These are phyloP conservation scores for Russula vinacea DNA, from an alignment of 768 basidiomycete genomes.

Conservation along the genomic window DNA sequence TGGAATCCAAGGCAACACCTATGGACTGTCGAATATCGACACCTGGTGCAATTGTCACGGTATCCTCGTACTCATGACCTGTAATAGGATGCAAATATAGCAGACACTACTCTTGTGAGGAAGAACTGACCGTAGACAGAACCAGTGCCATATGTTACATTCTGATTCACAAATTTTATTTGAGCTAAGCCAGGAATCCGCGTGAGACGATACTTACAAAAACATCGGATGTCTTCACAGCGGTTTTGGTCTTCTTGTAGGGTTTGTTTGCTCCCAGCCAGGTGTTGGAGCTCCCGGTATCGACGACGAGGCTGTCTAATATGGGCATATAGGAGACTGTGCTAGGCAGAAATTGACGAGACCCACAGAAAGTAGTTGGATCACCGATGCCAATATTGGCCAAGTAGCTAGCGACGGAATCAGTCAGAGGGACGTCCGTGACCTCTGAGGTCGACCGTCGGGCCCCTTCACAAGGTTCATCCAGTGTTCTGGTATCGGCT, in stretches of 20 bases:
- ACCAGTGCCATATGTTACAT: too few species aligned
- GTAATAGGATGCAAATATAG: background rate
- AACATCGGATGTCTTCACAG: constrained; percentile 42
- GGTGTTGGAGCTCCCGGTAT: constrained; percentile 71
- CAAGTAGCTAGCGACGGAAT: constrained; percentile 43
- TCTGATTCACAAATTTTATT: too few species aligned
- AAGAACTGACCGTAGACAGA: constrained; percentile 46
- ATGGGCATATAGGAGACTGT: constrained; percentile 6
- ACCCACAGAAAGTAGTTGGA: constrained; percentile 52
- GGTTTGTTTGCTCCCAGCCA: constrained; percentile 56
- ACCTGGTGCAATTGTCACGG: constrained; percentile 50
- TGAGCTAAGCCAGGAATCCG: too few species aligned
- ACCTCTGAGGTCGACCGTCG: background rate
- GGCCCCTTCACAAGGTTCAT: too few species aligned
- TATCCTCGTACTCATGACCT: constrained; percentile 43
- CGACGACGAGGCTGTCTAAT: constrained; percentile 53
- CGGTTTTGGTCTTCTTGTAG: constrained; percentile 52
- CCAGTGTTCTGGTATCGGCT: too few species aligned
- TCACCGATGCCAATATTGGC: constrained; percentile 47
- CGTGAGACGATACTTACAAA: constrained; percentile 37
- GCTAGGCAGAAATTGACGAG: background rate
- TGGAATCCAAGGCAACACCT: constrained; percentile 52
- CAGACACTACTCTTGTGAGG: background rate
- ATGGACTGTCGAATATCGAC: constrained; percentile 61
- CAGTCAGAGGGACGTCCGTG: constrained; percentile 41